Percentiles rank a stretch among this genome's conserved stretches.
phyloP scores from a whole-genome alignment of 2,329 filamentous ascomycete genomes.

The Ophiostoma australiae region DNA sequence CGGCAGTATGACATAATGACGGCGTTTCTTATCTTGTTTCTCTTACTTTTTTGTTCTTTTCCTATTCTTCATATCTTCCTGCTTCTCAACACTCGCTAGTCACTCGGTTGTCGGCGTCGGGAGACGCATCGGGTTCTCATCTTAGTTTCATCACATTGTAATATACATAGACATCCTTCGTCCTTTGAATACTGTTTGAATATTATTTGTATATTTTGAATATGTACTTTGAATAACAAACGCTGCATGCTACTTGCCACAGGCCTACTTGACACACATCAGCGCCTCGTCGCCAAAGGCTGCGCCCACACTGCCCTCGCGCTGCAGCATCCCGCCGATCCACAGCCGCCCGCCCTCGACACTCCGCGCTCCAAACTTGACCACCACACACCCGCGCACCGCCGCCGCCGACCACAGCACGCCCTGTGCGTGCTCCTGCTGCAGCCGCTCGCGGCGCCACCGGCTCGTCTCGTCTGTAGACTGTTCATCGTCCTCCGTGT shows the following conservation, averaged over 20 bases:
- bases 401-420: conserved; percentile 78
- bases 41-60: not conserved
- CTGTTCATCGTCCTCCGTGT: conserved; percentile 41
- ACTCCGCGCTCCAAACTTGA: conserved; percentile 81
- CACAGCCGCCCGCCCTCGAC: conserved; percentile 78
- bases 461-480: conserved; percentile 38
- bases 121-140: not conserved
- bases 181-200: not conserved
- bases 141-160: not conserved
- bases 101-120: not conserved
- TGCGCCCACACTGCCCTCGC: conserved; percentile 65
- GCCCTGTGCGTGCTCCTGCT: conserved; percentile 53
- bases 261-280: conserved; percentile 60
- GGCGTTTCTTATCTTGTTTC: conserved; percentile 8
- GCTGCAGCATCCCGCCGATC: conserved; percentile 68
- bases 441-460: conserved; percentile 54
- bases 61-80: not conserved
- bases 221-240: not conserved
- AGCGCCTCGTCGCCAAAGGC: conserved; percentile 77
- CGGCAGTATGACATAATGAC: conserved; percentile 5
- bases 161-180: not conserved
- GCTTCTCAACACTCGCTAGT: not conserved
- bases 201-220: not conserved
- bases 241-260: not conserved
- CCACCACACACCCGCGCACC: conserved; percentile 76